Base-by-base conservation (phyloP, 306 rosid species). In the Oemleria cerasiformis region DNA sequence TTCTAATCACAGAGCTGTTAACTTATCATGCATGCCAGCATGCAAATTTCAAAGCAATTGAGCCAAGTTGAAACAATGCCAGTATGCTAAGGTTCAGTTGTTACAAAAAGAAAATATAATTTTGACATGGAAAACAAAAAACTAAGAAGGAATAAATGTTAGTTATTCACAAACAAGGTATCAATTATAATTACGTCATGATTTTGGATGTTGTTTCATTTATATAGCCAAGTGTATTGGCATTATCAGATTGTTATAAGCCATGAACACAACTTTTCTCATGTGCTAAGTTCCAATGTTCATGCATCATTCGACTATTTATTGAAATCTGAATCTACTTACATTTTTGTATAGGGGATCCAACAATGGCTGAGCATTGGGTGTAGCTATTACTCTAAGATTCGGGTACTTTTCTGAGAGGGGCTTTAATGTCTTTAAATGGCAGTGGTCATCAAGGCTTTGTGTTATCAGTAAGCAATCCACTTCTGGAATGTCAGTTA, bases 401-500 rank as follows among this genome's bases (percentile, higher is more conserved):
- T 85, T 81, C 51, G 91, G 96, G 64, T 72, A 84, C 84, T 82
- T 91, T 63, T 77, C 73, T 30, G 95, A 88, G 66, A 94, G 90
- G 4, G 92, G 94, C 67, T 70, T 87, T 64, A 94, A 75, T 62
- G 92, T 94, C 82, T 89, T 91, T 92, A 94, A 82, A 85, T 94
- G 98, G 82, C 96, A 94, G 82, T 91, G 98, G 81, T 94, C 96
- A 81, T 30, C 98, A 59, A 91, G 92, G 81, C 96, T 94, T 87
- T 91, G 97, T 11, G 98, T 94, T 60, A 91, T 91, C 50, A 94
- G 86, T 38, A 91, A 20, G 77, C 89, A 88, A 84, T 86, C 90
- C 9, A 94, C 82, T 75, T 88, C 92, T 13, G 97, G 98, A 86
- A 91, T 90, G 82, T 94, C 97, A 76, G 71, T 79, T 65, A 94